phyloP scores from a whole-genome alignment of 1,284 basidiomycete species.

The Rhodotorula sp. region DNA sequence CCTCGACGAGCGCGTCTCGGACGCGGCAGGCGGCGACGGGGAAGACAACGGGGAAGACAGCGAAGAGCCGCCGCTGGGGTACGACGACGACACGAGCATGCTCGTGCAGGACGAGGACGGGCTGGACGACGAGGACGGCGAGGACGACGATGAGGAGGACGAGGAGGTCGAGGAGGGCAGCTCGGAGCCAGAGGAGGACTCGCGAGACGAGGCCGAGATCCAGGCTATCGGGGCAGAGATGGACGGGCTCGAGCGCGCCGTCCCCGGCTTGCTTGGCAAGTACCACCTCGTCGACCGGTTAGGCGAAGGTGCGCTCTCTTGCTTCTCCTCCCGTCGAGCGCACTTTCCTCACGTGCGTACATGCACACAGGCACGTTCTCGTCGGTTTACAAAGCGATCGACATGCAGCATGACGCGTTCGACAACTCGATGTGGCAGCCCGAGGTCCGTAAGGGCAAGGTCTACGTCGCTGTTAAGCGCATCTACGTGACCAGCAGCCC shows the following conservation, averaged over 20 bases:
- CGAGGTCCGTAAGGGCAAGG: conserved; percentile 35
- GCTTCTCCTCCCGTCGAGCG: neutral
- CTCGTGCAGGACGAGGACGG: conserved; percentile 9
- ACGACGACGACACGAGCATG: neutral
- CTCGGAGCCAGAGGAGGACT: conserved; percentile 47
- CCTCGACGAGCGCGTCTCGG: conserved; percentile 8
- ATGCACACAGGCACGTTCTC: conserved; percentile 79
- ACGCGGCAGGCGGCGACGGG: neutral
- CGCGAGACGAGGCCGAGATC: conserved; percentile 59
- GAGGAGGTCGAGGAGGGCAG: conserved; percentile 30
- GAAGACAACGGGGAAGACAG: neutral
- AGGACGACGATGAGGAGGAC: conserved; percentile 27
- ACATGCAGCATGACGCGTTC: conserved; percentile 73
- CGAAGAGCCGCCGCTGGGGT: neutral
- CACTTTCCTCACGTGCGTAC: neutral
- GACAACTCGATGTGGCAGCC: conserved; percentile 73
- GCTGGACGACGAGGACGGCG: conserved; percentile 34
- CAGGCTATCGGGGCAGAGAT: conserved; percentile 61
- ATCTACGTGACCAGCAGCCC: conserved; percentile 97
- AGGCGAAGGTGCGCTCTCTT: conserved; percentile 65
- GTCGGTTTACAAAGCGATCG: conserved; percentile 95
- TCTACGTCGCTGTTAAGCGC: conserved; percentile 92
- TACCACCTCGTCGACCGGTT: conserved; percentile 87
- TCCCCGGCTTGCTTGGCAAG: conserved; percentile 65
- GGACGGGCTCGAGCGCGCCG: conserved; percentile 55